These are phyloP conservation scores for Amaranthus cruentus DNA, from an alignment of 148 eudicot species.

Conservation along the genomic window DNA sequence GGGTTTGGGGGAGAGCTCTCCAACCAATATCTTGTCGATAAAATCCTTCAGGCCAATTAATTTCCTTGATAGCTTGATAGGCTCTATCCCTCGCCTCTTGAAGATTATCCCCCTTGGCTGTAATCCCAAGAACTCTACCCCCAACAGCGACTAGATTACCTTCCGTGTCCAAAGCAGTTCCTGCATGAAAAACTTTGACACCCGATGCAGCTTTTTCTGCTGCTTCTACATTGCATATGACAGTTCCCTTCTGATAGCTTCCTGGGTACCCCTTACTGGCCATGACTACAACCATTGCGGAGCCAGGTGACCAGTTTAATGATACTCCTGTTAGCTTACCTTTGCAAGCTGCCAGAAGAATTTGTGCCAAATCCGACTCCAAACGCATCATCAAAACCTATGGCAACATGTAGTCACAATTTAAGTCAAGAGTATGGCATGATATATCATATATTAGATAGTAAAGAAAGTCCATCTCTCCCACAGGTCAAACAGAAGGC, in stretches of 20 bases:
- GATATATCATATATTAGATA: too few relatives aligned
- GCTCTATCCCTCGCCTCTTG: constrained; percentile 72
- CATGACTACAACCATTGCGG: constrained; percentile 97
- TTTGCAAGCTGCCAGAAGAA: constrained; percentile 75
- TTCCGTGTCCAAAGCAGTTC: constrained; percentile 61
- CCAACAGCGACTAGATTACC: constrained; percentile 76
- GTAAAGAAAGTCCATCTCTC: too few relatives aligned
- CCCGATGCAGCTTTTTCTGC: constrained; percentile 64
- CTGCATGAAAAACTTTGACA: constrained; percentile 87
- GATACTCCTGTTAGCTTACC: constrained; percentile 65
- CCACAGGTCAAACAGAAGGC: too few relatives aligned
- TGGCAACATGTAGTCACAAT: neutral
- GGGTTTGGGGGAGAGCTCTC: constrained; percentile 67
- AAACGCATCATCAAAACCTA: constrained; percentile 88
- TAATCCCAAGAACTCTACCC: constrained; percentile 89
- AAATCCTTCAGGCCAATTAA: constrained; percentile 81
- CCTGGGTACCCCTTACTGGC: constrained; percentile 97
- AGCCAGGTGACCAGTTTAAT: constrained; percentile 76
- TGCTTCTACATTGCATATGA: constrained; percentile 53
- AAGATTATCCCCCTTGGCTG: constrained; percentile 76
- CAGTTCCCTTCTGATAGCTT: constrained; percentile 65
- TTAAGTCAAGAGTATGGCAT: neutral
- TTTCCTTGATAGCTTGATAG: constrained; percentile 59
- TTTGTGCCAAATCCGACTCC: constrained; percentile 83
- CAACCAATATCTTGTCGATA: constrained; percentile 82